Base-by-base conservation (phyloP, 2,329 filamentous ascomycete species). In the Aspergillus ochraceus region DNA sequence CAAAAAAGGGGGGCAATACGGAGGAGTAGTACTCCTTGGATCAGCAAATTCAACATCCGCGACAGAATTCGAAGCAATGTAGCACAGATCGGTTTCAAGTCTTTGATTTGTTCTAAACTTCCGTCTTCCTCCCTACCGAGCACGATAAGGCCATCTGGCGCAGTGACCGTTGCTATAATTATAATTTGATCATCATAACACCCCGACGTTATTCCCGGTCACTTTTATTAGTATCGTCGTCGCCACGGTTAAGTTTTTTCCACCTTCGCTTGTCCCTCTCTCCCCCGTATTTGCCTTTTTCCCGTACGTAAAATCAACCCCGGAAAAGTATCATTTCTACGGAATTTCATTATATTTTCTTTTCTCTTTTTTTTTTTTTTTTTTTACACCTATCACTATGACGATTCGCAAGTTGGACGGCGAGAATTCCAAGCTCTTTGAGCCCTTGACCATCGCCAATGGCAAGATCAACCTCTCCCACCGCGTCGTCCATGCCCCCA, bases 401-500 rank as follows among this genome's bases (percentile, higher is more conserved):
- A 69, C 66, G 39, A 64, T 66, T 50, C 65, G 59, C 54, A 60
- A 63, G 55, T 20, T 64, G 20, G 55, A 57, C n/a, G 61, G 65
- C 54, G 62, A 69, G 54, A 32, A 64, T 63, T 76, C 72, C 63
- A 77, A 62, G 66, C 75, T 81, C 42, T 83, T 81, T 64, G 68
- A 72, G 56, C 78, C 80, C 6, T 64, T 82, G 57, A 66, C 73
- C 30, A 74, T 82, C 52, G 75, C 79, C 60, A 79, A 80, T 69
- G 79, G 83, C 60, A 78, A 78, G 49, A 76, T 81, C 49, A 70
- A 70, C 10, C 78, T 87, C 32, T 74, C 79, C 52, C 83, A 86
- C 64, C 80, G 84, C 55, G 71, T 86, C 24, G 74, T 83, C 49
- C 69, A 81, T 64, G 80, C 83, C 1, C 81, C 85, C 2, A 69